Base-by-base conservation (phyloP, 2,329 filamentous ascomycete genomes). In the Pseudocercospora macadamiae region DNA sequence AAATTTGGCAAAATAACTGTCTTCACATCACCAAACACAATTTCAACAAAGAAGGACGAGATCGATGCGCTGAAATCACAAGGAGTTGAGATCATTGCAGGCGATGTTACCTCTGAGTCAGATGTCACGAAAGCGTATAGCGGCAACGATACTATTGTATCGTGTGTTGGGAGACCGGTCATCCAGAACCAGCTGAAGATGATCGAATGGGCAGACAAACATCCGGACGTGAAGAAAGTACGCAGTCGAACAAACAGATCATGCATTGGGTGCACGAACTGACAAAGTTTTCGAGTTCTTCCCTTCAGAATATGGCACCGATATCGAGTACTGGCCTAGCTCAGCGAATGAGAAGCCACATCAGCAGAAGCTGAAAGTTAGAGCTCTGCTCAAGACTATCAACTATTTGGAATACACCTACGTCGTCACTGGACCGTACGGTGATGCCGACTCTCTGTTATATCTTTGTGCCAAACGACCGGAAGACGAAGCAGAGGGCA, bases 391-490 rank as follows among this genome's bases (percentile, higher is more conserved):
- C 28, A 78, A 80, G 47, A 80, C 82, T 32, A 68, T 82, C 12
- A 78, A 79, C 64, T 74, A 79, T 6, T 70, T 90, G 23, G 79
- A 84, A 51, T 80, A 87, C 56, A 89, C 88, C 0, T 90, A 87
- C 68, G 75, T 90, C 0, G 88, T 90, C 3, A 89, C 87, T 0
- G 88, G 88, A 0, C 88, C 88, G 0, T 90, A 88, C 64, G 82
- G 83, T 26, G 87, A 89, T 61, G 68, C 64, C 2, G 64, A 69
- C 7, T 34, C 51, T 7, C 53, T 54, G 1, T 79, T 88, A 69
- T 89, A 81, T 75, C 76, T 89, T 44, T 72, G 68, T 4, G 71
- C 78, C 3, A 66, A 75, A n/a, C 70, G 75, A 5, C 73, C 71
- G 0, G 66, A 75, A 30, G 70, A 72, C 2, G 70, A 73, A 51